Evolutionary conservation across 768 basidiomycete species (phyloP).

Genomic region (Mycena kentingensis): DNA sequence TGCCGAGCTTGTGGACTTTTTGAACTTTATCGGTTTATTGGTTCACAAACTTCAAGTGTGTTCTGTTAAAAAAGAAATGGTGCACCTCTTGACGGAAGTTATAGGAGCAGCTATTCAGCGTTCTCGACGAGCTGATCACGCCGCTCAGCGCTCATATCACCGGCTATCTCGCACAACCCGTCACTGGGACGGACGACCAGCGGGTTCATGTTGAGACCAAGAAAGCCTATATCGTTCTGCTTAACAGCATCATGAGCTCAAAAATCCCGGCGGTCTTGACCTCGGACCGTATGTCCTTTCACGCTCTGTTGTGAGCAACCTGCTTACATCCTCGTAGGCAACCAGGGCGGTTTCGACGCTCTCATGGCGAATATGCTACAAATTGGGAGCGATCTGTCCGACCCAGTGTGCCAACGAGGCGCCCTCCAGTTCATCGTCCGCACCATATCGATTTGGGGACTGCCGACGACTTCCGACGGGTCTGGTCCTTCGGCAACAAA

Average conservation of each 20-base stretch:
- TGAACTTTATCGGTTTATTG: slow-evolving; percentile 90
- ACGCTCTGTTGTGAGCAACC: not conserved
- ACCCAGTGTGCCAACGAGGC: slow-evolving; percentile 73
- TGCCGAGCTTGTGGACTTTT: slow-evolving; percentile 90
- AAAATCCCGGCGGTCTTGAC: slow-evolving; percentile 83
- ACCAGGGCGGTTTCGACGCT: slow-evolving; percentile 65
- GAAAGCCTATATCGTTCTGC: slow-evolving; percentile 81
- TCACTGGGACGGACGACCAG: slow-evolving; percentile 85
- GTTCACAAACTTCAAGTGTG: slow-evolving; percentile 88
- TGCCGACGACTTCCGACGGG: slow-evolving; percentile 43
- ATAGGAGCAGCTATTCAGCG: slow-evolving; percentile 82
- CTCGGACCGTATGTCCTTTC: slow-evolving; percentile 69
- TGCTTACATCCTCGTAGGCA: slow-evolving; percentile 30
- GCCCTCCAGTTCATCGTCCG: slow-evolving; percentile 79
- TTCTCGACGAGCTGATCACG: slow-evolving; percentile 86
- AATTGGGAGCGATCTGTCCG: slow-evolving; percentile 74
- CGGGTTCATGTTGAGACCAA: slow-evolving; percentile 79
- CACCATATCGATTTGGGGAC: slow-evolving; percentile 70
- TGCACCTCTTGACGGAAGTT: slow-evolving; percentile 2
- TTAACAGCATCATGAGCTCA: slow-evolving; percentile 80
- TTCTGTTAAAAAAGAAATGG: slow-evolving; percentile 1
- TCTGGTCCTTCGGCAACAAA: slow-evolving; percentile 29
- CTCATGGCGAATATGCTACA: slow-evolving; percentile 74
- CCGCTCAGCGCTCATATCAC: slow-evolving; percentile 86
- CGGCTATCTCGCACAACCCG: slow-evolving; percentile 75